Base-by-base conservation (phyloP, 352 stramenopile genomes). In the Globisporangium alternatum region DNA sequence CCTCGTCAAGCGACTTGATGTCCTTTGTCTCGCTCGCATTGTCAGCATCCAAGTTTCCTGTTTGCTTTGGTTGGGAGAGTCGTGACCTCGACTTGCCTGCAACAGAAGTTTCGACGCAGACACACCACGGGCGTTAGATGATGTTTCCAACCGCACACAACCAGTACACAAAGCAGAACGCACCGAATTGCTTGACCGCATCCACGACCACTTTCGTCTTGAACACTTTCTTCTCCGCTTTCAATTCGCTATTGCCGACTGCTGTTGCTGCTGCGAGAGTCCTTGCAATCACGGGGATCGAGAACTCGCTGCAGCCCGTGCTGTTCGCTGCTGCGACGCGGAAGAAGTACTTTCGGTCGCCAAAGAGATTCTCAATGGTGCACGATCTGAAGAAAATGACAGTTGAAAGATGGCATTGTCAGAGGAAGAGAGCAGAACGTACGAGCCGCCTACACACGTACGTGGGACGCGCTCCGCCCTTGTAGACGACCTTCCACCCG, bases 301-400 rank as follows among this genome's bases (percentile, higher is more conserved):
- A 71, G 37, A 71, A 80, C 44, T 71, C 69, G 25, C 72, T 58
- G 28, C 48, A 58, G 8, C 61, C 67, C 0, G 56, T 52, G 13
- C 3, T 43, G 35, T 65, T 57, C 10, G 63, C 52, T 1, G 56
- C 57, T 19, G 66, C 64, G 28, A 68, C 65, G 35, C 72, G 69
- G 21, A 80, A 80, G 43, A 63, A 56, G 55, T 77, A 79, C 61
- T 62, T 69, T 3, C 41, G 64, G 31, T 62, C 59, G 7, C 43
- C 57, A 19, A 76, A 60, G 6, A 75, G 43, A 4, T 68, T 55
- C 2, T 62, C 33, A 15, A 76, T 43, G 5, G 53, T 66, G 2
- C 68, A 60, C 13, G 52, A 49, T 13, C 63, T 66, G 41, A 21
- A 28, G 6, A 48, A 31, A 22, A 41, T n/a, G 25, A 22, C 4